Conservation (phyloP, 2,329 filamentous ascomycete species). For the Nannizziopsis barbatae region DNA sequence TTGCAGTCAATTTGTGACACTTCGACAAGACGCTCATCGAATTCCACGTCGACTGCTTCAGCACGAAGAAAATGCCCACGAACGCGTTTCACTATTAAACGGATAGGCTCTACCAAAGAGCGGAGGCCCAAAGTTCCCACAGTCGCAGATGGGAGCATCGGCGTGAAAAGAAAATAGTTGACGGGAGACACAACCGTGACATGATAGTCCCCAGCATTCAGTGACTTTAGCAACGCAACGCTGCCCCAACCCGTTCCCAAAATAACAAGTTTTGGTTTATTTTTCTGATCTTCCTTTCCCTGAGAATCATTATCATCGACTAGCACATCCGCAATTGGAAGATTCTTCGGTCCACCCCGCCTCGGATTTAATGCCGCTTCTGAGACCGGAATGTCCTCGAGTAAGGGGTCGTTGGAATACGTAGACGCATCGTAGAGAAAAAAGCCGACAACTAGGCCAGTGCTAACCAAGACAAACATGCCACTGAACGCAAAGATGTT, state of each 20-base stretch:
- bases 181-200: constrained; percentile 88
- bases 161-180: constrained; percentile 97
- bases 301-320: constrained; percentile 80
- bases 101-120: constrained; percentile 84
- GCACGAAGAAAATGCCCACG: constrained; percentile 85
- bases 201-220: constrained; percentile 87
- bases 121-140: constrained; percentile 87
- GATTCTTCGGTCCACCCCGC: constrained; percentile 81
- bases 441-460: constrained; percentile 63
- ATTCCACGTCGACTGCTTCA: constrained; percentile 77
- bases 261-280: constrained; percentile 87
- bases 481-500: constrained; percentile 62
- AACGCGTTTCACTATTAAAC: constrained; percentile 66
- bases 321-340: constrained; percentile 77
- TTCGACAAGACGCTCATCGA: constrained; percentile 82
- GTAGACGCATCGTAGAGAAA: constrained; percentile 91
- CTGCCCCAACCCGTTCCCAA: constrained; percentile 92
- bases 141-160: constrained; percentile 93
- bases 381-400: constrained; percentile 70
- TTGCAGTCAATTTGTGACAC: constrained; percentile 59
- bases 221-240: constrained; percentile 77
- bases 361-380: constrained; percentile 69
- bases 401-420: constrained; percentile 60
- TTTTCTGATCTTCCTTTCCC: constrained; percentile 57
- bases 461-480: constrained; percentile 60